phyloP scores from a whole-genome alignment of 108 stramenopile species.

The Chaetoceros tenuissimus region DNA sequence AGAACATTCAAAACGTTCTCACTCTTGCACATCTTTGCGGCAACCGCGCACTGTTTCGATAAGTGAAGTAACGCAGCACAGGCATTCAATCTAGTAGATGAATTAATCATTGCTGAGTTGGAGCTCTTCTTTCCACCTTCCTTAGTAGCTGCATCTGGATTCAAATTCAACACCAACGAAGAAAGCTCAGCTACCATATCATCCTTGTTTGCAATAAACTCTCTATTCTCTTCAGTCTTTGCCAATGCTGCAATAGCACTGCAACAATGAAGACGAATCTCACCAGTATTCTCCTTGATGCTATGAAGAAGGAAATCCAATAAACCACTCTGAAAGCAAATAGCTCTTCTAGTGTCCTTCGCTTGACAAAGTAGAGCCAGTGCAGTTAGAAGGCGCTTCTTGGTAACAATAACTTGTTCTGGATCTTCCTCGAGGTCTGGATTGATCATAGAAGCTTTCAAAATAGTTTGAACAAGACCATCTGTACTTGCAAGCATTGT shows the following conservation, averaged over 20 bases:
- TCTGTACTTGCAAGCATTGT: conserved; percentile 57
- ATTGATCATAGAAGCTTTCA: conserved; percentile 29
- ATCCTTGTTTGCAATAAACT: conserved; percentile 28
- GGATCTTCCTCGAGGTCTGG: conserved; percentile 28
- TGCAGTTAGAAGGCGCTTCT: conserved; percentile 44
- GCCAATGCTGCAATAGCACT: conserved; percentile 51
- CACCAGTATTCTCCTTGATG: conserved; percentile 46
- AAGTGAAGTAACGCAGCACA: conserved; percentile 76
- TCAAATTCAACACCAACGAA: conserved; percentile 27
- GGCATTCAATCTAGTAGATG: conserved; percentile 44
- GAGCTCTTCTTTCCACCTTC: conserved; percentile 4
- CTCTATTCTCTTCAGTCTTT: conserved; percentile 53
- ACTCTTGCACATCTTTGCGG: too few relatives aligned
- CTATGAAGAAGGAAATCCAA: conserved; percentile 40
- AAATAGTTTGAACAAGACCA: conserved; percentile 54
- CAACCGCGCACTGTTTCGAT: conserved; percentile 65
- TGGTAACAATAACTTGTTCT: conserved; percentile 46
- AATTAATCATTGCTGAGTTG: neutral
- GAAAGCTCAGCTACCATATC: conserved; percentile 32
- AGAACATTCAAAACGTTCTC: neutral
- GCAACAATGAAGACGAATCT: conserved; percentile 55
- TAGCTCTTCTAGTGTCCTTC: conserved; percentile 58
- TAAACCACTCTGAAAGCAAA: conserved; percentile 44
- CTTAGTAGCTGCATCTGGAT: neutral
- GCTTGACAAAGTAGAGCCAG: conserved; percentile 45